Conservation (phyloP, 2,329 filamentous ascomycete genomes). For the Pseudocercospora cruenta region DNA sequence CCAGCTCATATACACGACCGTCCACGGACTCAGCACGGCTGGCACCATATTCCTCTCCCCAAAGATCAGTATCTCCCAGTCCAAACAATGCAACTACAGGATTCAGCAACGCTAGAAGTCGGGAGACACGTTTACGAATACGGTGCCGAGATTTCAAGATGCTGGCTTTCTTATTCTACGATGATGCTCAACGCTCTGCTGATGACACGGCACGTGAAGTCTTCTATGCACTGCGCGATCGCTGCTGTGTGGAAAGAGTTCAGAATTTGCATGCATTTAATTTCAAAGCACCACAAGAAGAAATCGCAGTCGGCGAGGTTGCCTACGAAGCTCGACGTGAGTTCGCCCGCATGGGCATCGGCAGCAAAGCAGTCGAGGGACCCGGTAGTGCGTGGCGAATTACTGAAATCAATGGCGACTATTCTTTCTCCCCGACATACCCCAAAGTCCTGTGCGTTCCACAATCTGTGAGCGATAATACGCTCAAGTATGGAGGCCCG, state of each 20-base stretch:
- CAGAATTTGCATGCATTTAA: conserved; percentile 91
- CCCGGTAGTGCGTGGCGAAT: conserved; percentile 76
- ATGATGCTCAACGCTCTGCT: conserved; percentile 24
- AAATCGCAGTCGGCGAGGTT: conserved; percentile 73
- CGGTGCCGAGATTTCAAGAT: conserved; percentile 93
- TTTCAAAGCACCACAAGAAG: conserved; percentile 71
- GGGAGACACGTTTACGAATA: conserved; percentile 80
- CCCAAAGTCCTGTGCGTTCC: conserved; percentile 84
- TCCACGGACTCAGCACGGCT: conserved; percentile 36
- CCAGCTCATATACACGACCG: conserved; percentile 29
- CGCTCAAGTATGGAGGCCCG: conserved; percentile 86
- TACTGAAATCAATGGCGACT: conserved; percentile 86
- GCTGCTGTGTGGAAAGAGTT: conserved; percentile 78
- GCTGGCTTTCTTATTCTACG: conserved; percentile 83
- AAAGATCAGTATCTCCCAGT: conserved; percentile 42
- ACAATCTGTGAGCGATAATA: conserved; percentile 90
- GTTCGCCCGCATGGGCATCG: conserved; percentile 85
- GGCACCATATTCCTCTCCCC: conserved; percentile 30
- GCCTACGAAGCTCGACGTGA: conserved; percentile 85
- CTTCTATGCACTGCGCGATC: conserved; percentile 80
- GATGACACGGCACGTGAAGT: conserved; percentile 68
- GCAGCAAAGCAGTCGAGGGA: conserved; percentile 70
- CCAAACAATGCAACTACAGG: conserved; percentile 54
- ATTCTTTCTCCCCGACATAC: conserved; percentile 90
- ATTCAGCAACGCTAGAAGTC: conserved; percentile 35